Evolutionary conservation across 148 eudicot genomes (phyloP).

Genomic region (Linanthus parryae): DNA sequence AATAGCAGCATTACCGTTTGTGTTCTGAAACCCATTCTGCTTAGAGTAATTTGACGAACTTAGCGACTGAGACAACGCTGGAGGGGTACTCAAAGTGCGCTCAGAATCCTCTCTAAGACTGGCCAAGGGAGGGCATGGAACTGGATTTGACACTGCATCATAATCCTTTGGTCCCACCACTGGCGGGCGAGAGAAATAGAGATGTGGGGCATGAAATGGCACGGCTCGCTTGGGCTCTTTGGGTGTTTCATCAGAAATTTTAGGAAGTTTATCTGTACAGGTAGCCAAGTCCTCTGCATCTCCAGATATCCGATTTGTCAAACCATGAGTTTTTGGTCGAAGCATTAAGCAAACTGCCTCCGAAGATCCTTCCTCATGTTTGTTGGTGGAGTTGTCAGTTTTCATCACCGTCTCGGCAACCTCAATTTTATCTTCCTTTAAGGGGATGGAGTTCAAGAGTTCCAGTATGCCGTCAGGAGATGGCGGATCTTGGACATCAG

Average conservation of each 20-base stretch:
- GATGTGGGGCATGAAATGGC: slow-evolving; percentile 40
- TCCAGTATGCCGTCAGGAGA: too few species aligned
- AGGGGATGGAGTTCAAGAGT: too few species aligned
- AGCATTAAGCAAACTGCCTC: slow-evolving; percentile 3
- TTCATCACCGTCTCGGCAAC: slow-evolving; percentile 16
- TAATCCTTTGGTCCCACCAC: slow-evolving; percentile 4
- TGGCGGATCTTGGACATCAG: slow-evolving; percentile 65
- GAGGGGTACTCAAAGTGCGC: slow-evolving; percentile 21
- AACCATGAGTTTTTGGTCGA: slow-evolving; percentile 1
- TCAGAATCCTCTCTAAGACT: slow-evolving; percentile 76
- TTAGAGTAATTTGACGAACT: slow-evolving; percentile 26
- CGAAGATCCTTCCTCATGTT: slow-evolving; percentile 16
- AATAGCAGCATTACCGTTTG: slow-evolving; percentile 40
- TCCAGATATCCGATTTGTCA: slow-evolving; percentile 17
- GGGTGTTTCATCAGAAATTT: slow-evolving; percentile 20
- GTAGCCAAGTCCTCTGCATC: slow-evolving; percentile 39
- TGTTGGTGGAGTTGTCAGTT: slow-evolving; percentile 9
- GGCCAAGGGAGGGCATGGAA: slow-evolving; percentile 20
- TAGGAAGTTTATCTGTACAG: slow-evolving; percentile 22
- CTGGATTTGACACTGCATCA: background rate
- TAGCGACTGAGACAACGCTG: slow-evolving; percentile 28
- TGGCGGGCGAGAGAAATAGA: slow-evolving; percentile 19
- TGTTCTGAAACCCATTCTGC: slow-evolving; percentile 41
- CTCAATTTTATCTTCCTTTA: slow-evolving; percentile 5
- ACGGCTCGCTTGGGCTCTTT: slow-evolving; percentile 9